Conservation (phyloP, 2,329 filamentous ascomycete genomes). For the Nemania sp. region DNA sequence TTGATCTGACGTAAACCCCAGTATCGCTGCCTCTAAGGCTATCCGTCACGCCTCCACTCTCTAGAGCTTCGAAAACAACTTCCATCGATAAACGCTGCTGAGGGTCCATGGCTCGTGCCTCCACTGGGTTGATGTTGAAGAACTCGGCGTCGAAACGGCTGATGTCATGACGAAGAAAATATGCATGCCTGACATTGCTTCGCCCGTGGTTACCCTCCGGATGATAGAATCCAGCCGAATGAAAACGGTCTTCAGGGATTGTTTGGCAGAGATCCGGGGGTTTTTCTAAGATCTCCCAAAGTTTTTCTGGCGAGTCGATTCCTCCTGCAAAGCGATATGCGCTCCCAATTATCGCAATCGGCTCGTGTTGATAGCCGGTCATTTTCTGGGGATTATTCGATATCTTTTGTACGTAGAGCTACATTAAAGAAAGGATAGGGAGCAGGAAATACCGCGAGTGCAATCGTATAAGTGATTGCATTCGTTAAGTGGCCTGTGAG, state of each 20-base stretch:
- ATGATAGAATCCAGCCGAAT: background rate
- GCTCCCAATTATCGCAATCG: conserved; percentile 26
- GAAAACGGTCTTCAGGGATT: conserved; percentile 29
- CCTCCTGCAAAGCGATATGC: conserved; percentile 25
- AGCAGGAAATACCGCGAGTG: no score
- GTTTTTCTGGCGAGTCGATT: conserved; percentile 8
- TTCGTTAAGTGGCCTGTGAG: no score
- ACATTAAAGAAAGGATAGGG: no score
- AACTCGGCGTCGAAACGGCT: background rate
- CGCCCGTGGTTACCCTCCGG: background rate
- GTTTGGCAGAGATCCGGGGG: conserved; percentile 18
- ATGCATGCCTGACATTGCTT: background rate
- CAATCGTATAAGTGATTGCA: no score
- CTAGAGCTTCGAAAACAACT: background rate
- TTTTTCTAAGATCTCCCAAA: conserved; percentile 18
- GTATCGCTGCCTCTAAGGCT: background rate
- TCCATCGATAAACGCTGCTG: background rate
- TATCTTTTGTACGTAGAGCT: no score
- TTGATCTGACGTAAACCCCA: background rate
- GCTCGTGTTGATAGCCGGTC: no score
- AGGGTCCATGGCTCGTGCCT: background rate
- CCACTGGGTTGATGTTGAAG: background rate
- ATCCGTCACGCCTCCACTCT: background rate
- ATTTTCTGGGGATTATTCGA: no score
- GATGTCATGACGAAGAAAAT: background rate